Evolutionary conservation across 208 protist species (phyloP).

Genomic region (Leishmania arabica): DNA sequence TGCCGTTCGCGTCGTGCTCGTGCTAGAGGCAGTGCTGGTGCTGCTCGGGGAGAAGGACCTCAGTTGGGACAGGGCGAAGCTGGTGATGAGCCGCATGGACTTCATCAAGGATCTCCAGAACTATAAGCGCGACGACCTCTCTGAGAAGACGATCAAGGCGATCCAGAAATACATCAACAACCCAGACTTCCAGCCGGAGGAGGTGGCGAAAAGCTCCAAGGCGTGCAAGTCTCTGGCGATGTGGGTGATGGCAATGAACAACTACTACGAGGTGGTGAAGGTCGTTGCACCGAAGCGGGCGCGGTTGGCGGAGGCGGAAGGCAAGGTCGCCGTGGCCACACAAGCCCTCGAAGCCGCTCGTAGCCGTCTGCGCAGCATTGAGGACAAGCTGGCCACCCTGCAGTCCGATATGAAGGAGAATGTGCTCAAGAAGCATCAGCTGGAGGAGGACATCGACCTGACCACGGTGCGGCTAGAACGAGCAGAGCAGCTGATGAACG

Average conservation of each 20-base stretch:
- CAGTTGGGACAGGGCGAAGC: constrained; percentile 93
- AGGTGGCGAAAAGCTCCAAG: constrained; percentile 93
- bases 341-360: constrained; percentile 71
- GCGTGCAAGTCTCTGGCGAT: constrained; percentile 95
- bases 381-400: constrained; percentile 82
- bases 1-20: constrained; percentile 89
- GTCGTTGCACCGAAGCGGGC: constrained; percentile 88
- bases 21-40: constrained; percentile 94
- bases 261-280: constrained; percentile 94
- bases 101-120: constrained; percentile 94
- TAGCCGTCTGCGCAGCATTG: constrained; percentile 72
- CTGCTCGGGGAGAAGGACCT: constrained; percentile 93
- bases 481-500: constrained; percentile 90
- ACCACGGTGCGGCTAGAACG: constrained; percentile 88
- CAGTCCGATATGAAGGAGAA: constrained; percentile 88
- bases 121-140: constrained; percentile 93
- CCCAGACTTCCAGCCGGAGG: constrained; percentile 93
- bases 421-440: constrained; percentile 85
- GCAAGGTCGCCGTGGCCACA: constrained; percentile 81
- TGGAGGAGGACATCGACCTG: constrained; percentile 94
- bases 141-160: constrained; percentile 82
- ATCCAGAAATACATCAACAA: constrained; percentile 95
- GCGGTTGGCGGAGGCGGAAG: constrained; percentile 81
- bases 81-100: constrained; percentile 92
- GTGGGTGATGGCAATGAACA: constrained; percentile 96